Conservation (phyloP, 768 basidiomycete genomes). For the Podaxis carcinomalis region DNA sequence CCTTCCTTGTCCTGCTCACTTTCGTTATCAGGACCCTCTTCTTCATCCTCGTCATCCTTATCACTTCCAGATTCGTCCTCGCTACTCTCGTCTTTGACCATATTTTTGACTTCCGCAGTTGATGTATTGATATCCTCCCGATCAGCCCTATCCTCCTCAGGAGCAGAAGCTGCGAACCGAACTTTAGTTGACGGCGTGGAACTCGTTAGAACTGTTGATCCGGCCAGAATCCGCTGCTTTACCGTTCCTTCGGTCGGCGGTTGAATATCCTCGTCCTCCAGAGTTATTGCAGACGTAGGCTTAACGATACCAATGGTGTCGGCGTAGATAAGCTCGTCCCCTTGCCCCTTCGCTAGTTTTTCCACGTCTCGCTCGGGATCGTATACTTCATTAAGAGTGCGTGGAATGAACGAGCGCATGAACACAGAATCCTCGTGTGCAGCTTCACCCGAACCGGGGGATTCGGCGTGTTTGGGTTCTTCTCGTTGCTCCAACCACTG, state of each 20-base stretch:
- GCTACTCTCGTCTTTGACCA: background rate
- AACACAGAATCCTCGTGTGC: slow-evolving; percentile 88
- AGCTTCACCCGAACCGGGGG: slow-evolving; percentile 21
- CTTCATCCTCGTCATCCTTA: slow-evolving; percentile 22
- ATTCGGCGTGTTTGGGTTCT: slow-evolving; percentile 11
- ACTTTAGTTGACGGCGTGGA: slow-evolving; percentile 1
- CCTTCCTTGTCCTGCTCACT: slow-evolving; percentile 32
- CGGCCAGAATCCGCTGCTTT: background rate
- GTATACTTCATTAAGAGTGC: slow-evolving; percentile 86
- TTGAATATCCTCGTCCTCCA: slow-evolving; percentile 8
- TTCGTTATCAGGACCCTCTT: slow-evolving; percentile 28
- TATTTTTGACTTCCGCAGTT: slow-evolving; percentile 3
- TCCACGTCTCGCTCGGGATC: slow-evolving; percentile 94
- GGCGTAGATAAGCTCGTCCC: slow-evolving; percentile 77
- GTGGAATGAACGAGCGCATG: slow-evolving; percentile 87
- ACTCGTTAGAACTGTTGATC: slow-evolving; percentile 4
- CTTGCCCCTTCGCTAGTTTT: slow-evolving; percentile 64
- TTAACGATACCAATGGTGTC: slow-evolving; percentile 79
- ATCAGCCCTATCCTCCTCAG: slow-evolving; percentile 13
- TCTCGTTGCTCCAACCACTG: slow-evolving; percentile 43
- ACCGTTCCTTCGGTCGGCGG: slow-evolving; percentile 11
- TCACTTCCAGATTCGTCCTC: slow-evolving; percentile 21
- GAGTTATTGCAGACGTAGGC: slow-evolving; percentile 16
- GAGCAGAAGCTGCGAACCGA: background rate
- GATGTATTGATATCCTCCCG: slow-evolving; percentile 6